Conservation (phyloP, 306 rosid species). For the Delonix regia region DNA sequence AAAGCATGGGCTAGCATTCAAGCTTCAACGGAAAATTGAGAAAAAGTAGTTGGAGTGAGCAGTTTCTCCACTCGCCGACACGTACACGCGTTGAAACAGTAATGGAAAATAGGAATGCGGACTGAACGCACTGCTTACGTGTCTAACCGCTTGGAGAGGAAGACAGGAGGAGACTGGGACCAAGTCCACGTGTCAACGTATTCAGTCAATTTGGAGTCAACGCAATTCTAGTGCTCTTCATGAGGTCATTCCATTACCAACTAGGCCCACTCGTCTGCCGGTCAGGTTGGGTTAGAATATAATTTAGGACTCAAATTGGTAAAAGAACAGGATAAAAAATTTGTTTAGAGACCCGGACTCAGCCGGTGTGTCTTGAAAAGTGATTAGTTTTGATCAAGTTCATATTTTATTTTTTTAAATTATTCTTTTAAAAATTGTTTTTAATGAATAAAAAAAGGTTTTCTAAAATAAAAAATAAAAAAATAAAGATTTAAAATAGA, state of each 20-base stretch:
- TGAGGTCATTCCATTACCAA: background rate
- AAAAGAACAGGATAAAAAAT: too few relatives aligned
- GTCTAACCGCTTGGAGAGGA: background rate
- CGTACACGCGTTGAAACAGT: background rate
- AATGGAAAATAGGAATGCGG: background rate
- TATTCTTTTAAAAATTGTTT: too few relatives aligned
- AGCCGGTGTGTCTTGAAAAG: too few relatives aligned
- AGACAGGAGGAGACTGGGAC: background rate
- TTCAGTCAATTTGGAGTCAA: background rate
- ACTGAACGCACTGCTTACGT: background rate
- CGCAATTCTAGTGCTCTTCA: background rate
- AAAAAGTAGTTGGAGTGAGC: background rate
- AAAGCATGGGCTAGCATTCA: background rate
- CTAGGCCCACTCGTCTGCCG: too few relatives aligned
- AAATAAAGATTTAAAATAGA: too few relatives aligned
- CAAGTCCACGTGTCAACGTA: conserved; percentile 4
- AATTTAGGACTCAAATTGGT: too few relatives aligned
- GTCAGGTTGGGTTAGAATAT: too few relatives aligned
- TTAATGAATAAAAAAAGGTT: too few relatives aligned
- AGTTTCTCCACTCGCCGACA: background rate
- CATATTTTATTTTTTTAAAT: too few relatives aligned
- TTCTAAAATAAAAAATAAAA: too few relatives aligned
- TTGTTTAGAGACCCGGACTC: too few relatives aligned
- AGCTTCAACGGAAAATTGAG: background rate
- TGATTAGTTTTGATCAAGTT: too few relatives aligned